phyloP scores from a whole-genome alignment of 306 rosid genomes.

The Inga oerstediana region DNA sequence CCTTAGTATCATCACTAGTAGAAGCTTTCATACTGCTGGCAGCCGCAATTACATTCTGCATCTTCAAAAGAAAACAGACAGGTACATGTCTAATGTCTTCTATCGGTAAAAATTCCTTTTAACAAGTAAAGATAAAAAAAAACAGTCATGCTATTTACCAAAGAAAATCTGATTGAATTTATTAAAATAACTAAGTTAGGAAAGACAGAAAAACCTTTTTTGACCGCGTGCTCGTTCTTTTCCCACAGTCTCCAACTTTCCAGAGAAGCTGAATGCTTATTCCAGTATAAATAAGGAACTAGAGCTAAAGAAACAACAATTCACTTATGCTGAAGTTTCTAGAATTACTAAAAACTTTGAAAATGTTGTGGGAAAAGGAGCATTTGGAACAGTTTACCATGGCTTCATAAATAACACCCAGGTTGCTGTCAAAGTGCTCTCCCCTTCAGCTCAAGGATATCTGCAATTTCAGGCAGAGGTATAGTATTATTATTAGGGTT shows the following conservation, averaged over 20 bases:
- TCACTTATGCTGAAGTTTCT: constrained; percentile 53
- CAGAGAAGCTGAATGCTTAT: constrained; percentile 1
- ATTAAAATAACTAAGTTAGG: not conserved
- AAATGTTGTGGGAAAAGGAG: constrained; percentile 56
- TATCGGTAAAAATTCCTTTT: not conserved
- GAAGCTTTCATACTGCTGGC: constrained; percentile 43
- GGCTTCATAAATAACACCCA: constrained; percentile 42
- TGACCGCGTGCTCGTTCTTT: not conserved
- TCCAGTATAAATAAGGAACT: constrained; percentile 37
- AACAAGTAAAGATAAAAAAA: not conserved
- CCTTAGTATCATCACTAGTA: constrained; percentile 51
- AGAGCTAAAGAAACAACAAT: constrained; percentile 45
- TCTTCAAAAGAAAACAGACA: constrained; percentile 32
- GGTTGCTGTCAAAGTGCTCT: constrained; percentile 59
- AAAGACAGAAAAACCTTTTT: not conserved
- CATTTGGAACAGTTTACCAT: constrained; percentile 53
- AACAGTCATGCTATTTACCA: not conserved
- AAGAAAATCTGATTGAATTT: not conserved
- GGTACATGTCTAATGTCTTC: not conserved
- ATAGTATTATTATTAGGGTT: not conserved
- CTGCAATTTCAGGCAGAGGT: constrained; percentile 64
- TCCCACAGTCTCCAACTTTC: constrained; percentile 8
- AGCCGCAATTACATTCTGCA: constrained; percentile 22
- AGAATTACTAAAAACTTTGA: constrained; percentile 49
- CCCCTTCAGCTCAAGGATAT: constrained; percentile 53